A percentile compares a stretch with the other conserved stretches of the same genome.
These are phyloP conservation scores for Thermomucor indicae-seudaticae DNA, from an alignment of 371 early-diverging fungal species.

Conservation along the genomic window DNA sequence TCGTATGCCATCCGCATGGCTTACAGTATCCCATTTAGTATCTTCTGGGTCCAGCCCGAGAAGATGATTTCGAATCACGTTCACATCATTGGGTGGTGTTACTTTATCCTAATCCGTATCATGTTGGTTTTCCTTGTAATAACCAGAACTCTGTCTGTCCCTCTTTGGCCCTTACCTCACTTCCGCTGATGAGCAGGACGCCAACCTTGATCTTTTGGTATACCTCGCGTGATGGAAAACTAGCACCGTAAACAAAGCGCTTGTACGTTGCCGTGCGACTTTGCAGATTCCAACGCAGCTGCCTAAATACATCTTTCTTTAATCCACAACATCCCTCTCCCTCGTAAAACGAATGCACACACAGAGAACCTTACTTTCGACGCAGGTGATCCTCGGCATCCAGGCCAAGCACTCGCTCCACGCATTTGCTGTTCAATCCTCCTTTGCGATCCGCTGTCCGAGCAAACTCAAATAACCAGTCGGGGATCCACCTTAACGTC, in stretches of 20 bases:
- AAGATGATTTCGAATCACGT: conserved; percentile 41
- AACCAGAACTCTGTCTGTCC: background rate
- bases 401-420: conserved; percentile 52
- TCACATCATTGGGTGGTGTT: conserved; percentile 42
- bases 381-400: conserved; percentile 40
- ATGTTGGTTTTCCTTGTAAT: background rate
- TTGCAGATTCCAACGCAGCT: conserved; percentile 61
- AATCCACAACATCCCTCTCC: too few relatives aligned
- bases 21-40: conserved; percentile 13
- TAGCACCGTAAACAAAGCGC: conserved; percentile 45
- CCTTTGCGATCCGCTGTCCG: conserved; percentile 61
- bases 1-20: conserved; percentile 17
- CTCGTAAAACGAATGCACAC: background rate
- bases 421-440: conserved; percentile 55
- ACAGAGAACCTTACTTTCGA: conserved; percentile 18
- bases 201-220: conserved; percentile 52
- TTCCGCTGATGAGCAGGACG: conserved; percentile 57
- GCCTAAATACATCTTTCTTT: conserved; percentile 30
- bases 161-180: conserved; percentile 31
- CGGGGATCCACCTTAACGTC: conserved; percentile 45
- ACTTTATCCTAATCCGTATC: conserved; percentile 35
- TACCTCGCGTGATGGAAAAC: conserved; percentile 36
- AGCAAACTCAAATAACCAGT: conserved; percentile 50
- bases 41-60: conserved; percentile 20
- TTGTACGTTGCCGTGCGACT: conserved; percentile 55